Evolutionary conservation across 2,329 filamentous ascomycete species (phyloP).

Genomic region (Chaetomiaceae sp.): DNA sequence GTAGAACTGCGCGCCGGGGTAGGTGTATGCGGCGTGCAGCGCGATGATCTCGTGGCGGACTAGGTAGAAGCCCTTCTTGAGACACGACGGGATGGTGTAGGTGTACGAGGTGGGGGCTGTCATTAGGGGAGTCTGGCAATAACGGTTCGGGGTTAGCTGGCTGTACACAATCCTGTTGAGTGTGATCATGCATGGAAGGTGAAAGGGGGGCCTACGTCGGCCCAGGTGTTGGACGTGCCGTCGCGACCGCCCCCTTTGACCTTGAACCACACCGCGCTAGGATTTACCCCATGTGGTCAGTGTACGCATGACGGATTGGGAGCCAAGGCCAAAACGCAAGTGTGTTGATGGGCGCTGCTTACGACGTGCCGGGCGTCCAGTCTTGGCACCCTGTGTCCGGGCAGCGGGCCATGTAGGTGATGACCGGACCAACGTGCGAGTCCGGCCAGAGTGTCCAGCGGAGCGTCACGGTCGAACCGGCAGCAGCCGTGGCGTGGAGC

Average conservation of each 20-base stretch:
- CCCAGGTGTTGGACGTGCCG: conserved; percentile 47
- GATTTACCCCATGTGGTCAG: too few species aligned
- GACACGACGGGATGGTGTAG: conserved; percentile 50
- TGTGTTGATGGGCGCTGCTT: conserved; percentile 17
- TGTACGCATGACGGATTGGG: too few species aligned
- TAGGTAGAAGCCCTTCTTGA: conserved; percentile 49
- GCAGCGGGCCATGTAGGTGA: conserved; percentile 57
- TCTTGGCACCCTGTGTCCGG: conserved; percentile 45
- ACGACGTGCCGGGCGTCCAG: conserved; percentile 41
- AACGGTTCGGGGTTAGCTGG: too few species aligned
- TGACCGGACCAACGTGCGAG: conserved; percentile 46
- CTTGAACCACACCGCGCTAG: conserved; percentile 49
- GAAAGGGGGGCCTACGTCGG: conserved; percentile 26
- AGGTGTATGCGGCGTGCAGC: conserved; percentile 41
- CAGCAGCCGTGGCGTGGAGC: conserved; percentile 46
- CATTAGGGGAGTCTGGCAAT: conserved; percentile 34
- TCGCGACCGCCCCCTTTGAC: conserved; percentile 43
- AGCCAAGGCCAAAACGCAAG: too few species aligned
- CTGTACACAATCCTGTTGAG: too few species aligned
- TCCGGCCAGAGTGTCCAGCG: conserved; percentile 49
- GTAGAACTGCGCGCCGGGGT: conserved; percentile 52
- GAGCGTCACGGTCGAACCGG: conserved; percentile 48
- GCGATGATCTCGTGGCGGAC: conserved; percentile 54
- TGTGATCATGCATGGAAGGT: too few species aligned
- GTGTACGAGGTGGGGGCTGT: conserved; percentile 36